Base-by-base conservation (phyloP, 75 land plant species). In the Ceratopteris richardii region DNA sequence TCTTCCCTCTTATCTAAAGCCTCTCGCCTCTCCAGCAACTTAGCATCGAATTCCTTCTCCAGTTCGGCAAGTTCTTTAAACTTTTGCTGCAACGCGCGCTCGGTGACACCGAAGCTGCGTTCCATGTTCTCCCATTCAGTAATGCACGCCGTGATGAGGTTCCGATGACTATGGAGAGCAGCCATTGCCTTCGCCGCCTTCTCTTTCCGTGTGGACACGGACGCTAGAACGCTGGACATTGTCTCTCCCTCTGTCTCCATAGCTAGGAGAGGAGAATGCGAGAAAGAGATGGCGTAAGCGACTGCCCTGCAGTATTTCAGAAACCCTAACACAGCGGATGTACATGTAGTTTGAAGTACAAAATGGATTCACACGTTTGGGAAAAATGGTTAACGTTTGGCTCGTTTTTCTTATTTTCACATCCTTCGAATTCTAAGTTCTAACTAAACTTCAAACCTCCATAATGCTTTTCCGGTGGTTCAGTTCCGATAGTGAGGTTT, bases 41-140 rank as follows among this genome's bases (percentile, higher is more conserved):
- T 87, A 60, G 41, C 61, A 31, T 82, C 75, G 60, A 69, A 85
- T 26, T 71, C 82, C 66, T 67, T 88, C 62, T 92, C 89, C 56
- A 73, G 75, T 51, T 73, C 80, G 56, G 77, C 80, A 63, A 92
- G 56, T 33, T 84, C 94, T 56, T 51, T 53, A 39, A 88, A 77
- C 0, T 85, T 69, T 59, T 71, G 72, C 82, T 81, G 79, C 63
- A 92, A 36, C n/a, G 77, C 67, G 27, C 55, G 66, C 66, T 92
- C 93, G 17, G 87, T 76, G 50, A 81, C 79, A 54, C 75, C 78
- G 55, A 88, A 92, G 60, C 87, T 87, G 46, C 78, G 90, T 68
- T 87, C 94, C 20, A 92, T 78, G 43, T 92, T 76, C 64, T 85
- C 82, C 94, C 94, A 88, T 64, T 85, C 78, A 42, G 82, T 9